Evolutionary conservation across 768 basidiomycete species (phyloP), one percentile per base, ranked within the genome.

Genomic region (Lentinula aciculospora): DNA sequence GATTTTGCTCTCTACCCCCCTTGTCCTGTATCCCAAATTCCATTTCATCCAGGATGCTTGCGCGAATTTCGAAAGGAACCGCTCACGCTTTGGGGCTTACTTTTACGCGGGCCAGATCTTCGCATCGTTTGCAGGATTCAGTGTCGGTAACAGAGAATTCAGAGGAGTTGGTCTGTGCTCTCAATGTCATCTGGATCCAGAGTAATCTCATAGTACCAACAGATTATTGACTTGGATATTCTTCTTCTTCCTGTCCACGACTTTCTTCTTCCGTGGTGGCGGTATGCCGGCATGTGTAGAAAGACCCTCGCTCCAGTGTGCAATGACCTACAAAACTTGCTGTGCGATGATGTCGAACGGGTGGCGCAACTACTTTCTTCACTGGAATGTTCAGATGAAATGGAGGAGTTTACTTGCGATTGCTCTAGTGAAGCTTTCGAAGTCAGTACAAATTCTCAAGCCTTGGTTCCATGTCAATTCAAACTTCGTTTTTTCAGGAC

Each of bases 221-320:
- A 57, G 56, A 48, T 57, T 4, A 47, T 57, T 37, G 45, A 48
- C n/a, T 21, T 57, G 23, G 56, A 57, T n/a, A 27, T 57, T 45
- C 56, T 57, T 12, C 40, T 57, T 12, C 46, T 32, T 31, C 55
- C 55, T 31, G 25, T 56, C 28, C 32, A 56, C 34, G 55, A 56
- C 15, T 56, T 56, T 27, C 40, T 56, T 8, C 19, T 25, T 34
- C 56, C 56, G 9, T 57, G 56, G 56, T 39, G 32, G 32, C 56
- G 36, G 13, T 37, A 45, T 28, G 44, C 56, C 7, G 37, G 39
- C 29, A 23, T 27, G 19, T 54, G 53, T 28, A 32, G 34, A 34
- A 29, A 32, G 15, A 57, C 56, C 17, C 19, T 57, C 21, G 46
- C 45, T n/a, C 56, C 56, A 9, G 46, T 57, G 7, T 57, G 47